A percentile compares a stretch with the other conserved stretches of the same genome.
phyloP scores from a whole-genome alignment of 257 asterid species.

The Vinca minor region DNA sequence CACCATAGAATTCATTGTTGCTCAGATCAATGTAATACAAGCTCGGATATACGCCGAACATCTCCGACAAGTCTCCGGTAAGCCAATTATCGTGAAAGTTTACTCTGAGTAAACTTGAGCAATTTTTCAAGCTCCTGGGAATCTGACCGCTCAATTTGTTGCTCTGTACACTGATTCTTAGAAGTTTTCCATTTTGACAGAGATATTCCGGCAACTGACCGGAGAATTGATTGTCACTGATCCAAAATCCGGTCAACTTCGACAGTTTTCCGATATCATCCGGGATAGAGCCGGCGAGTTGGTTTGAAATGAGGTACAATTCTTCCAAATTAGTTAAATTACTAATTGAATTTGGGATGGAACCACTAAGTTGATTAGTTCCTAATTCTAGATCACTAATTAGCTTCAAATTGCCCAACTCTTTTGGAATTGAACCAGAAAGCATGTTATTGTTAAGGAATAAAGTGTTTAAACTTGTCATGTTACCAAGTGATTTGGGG shows the following conservation, averaged over 20 bases:
- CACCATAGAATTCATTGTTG: conserved; percentile 23
- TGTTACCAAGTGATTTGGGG: background rate
- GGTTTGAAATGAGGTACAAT: background rate
- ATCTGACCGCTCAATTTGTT: conserved; percentile 12
- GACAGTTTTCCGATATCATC: background rate
- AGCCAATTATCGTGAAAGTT: conserved; percentile 21
- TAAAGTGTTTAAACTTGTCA: too few species aligned
- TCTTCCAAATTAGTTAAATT: background rate
- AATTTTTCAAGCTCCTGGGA: conserved; percentile 21
- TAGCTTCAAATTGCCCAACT: conserved; percentile 8
- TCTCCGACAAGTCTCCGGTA: conserved; percentile 23
- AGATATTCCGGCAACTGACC: conserved; percentile 18
- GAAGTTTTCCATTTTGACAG: conserved; percentile 9
- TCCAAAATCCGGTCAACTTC: background rate
- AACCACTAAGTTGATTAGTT: background rate
- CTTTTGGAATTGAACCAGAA: conserved; percentile 1
- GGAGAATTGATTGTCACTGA: background rate
- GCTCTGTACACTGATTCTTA: conserved; percentile 20
- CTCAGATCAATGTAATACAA: conserved; percentile 26
- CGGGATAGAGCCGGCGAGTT: background rate
- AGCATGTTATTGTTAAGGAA: too few species aligned
- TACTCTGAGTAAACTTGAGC: conserved; percentile 15
- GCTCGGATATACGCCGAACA: conserved; percentile 27
- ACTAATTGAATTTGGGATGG: conserved; percentile 3
- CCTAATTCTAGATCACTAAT: background rate